Evolutionary conservation across 345 rosid species (phyloP), one percentile per base, ranked within the genome.

Genomic region (Mercurialis annua): DNA sequence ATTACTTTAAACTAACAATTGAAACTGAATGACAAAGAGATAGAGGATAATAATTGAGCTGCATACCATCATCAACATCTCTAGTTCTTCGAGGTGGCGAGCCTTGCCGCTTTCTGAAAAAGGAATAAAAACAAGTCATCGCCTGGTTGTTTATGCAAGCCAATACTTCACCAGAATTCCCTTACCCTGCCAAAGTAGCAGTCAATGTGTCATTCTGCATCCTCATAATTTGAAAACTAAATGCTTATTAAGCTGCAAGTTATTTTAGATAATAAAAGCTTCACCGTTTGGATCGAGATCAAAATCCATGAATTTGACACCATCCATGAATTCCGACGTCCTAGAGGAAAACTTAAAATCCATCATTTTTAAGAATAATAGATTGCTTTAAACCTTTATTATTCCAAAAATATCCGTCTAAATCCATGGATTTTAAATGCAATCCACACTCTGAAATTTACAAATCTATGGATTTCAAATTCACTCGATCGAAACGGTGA

Each of bases 41-140:
- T 5, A 59, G 46, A 24, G 49, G 20, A 40, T 55, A 55, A 54
- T n/a, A 51, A 11, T 49, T 44, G 33, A 66, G 48, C 43, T 27
- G 29, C 66, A 60, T 79, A 82, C 92, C 89, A 69, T 84, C 87
- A 70, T 79, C 77, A 7, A 75, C 60, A 42, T 83, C 87, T 34
- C 31, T 47, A 16, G 60, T 30, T 26, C 5, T 65, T 49, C 26
- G 31, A 78, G 71, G 9, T 34, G 30, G 52, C 34, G 65, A 5
- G 76, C 70, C 68, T 53, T 49, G 15, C 73, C 68, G 82, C 80
- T 58, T 78, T 73, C 34, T 69, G 64, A 59, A 73, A 68, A 47
- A 69, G 2, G 68, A 70, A 66, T 36, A 59, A 0, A 68, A 81
- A 72, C 89, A 82, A 65, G 46, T 69, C 92, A 84, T 84, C 65